These are phyloP conservation scores for Ophiostoma ulmi DNA, from an alignment of 2,329 filamentous ascomycete genomes.

Conservation along the genomic window DNA sequence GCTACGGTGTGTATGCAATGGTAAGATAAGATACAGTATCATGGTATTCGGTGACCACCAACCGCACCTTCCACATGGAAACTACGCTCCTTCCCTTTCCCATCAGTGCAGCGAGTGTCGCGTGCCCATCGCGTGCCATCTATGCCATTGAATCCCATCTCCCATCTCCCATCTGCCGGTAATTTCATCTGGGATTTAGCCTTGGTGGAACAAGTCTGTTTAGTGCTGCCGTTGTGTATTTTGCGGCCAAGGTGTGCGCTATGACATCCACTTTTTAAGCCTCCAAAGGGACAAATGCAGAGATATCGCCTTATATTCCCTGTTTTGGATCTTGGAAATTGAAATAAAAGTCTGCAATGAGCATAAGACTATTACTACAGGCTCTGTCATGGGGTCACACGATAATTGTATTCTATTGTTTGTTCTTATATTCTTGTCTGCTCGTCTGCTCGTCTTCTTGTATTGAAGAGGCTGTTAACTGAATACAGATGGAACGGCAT, in stretches of 20 bases:
- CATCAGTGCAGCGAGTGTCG: not conserved
- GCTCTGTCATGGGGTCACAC: not conserved
- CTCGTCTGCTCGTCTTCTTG: not conserved
- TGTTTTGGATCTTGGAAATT: not conserved
- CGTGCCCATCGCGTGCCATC: not conserved
- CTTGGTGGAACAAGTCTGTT: conserved; percentile 13
- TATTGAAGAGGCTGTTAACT: not conserved
- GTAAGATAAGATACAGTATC: not conserved
- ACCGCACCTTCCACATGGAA: conserved; percentile 6
- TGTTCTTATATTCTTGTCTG: not conserved
- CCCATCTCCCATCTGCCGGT: not conserved
- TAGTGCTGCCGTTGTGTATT: not conserved
- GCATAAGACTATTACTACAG: no score
- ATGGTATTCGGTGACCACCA: not conserved
- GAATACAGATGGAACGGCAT: not conserved
- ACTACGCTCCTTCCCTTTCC: not conserved
- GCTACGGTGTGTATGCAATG: not conserved
- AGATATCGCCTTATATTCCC: not conserved
- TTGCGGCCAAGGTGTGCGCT: not conserved
- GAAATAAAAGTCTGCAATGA: not conserved
- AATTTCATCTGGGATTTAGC: conserved; percentile 15
- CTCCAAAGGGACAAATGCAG: not conserved
- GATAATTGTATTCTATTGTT: not conserved
- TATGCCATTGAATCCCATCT: not conserved
- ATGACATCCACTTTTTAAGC: conserved; percentile 17